Base-by-base conservation (phyloP, 2,329 filamentous ascomycete species). In the Xenoacremonium recifei region DNA sequence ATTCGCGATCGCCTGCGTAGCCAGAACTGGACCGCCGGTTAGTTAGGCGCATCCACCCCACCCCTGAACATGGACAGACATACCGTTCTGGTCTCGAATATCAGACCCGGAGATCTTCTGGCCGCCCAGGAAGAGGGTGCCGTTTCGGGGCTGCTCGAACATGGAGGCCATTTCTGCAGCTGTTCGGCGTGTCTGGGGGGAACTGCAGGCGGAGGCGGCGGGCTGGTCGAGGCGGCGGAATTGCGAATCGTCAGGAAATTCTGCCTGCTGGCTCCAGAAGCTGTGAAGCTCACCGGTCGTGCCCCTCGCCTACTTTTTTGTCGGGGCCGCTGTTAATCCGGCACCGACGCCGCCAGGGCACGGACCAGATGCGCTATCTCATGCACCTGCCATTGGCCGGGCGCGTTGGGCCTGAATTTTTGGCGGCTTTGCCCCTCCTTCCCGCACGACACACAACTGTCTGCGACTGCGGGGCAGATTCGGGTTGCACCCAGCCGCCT, bases 61-160 rank as follows among this genome's bases (percentile, higher is more conserved):
- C 48, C 44, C 50, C 38, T 41, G 45, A 39, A 41, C 23, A 43
- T 41, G 45, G n/a, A n/a, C n/a, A 40, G 45, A 51, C 65, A 65
- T 75, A 88, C 87, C 87, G 77, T 96, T 97, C 72, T 97, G 91
- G 66, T 99, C 93, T 66, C 93, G 82, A 67, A 99, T 95, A 72
- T 99, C 93, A 60, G 89, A 78, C 56, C 93, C 93, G 58, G 89
- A 96, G 70, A 97, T 95, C 82, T 99, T 99, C 72, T 89, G 84
- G 66, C 93, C 93, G 58, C 93, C 93, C 51, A 99, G 81, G 76
- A 99, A 99, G 60, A 99, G 80, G 62, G 90, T 96, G 68, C 95
- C 93, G 65, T 95, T 95, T 65, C 91, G 82, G 64, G 90, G 87
- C 73, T 93, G 88, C 73, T 96, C 90, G 64, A 97, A 99, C 70